Evolutionary conservation across 805 yeast species (phyloP).

Genomic region (Suhomyces vadensis): DNA sequence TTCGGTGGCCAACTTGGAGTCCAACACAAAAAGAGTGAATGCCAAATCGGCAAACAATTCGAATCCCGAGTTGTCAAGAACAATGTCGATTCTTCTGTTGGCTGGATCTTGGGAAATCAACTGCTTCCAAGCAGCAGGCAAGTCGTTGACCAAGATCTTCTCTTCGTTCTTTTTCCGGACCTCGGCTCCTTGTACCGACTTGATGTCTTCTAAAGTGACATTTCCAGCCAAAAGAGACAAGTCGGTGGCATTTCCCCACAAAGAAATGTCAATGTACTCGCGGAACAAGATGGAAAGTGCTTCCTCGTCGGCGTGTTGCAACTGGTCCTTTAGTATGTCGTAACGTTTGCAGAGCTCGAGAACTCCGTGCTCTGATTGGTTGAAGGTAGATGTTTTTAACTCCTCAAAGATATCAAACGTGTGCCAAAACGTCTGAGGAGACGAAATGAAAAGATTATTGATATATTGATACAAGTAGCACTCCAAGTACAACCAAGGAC

Average conservation of each 20-base stretch:
- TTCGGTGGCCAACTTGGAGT: slow-evolving; percentile 60
- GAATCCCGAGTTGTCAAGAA: slow-evolving; percentile 92
- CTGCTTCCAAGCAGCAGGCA: slow-evolving; percentile 63
- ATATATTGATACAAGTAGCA: slow-evolving; percentile 77
- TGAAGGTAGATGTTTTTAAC: slow-evolving; percentile 73
- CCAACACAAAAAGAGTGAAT: slow-evolving; percentile 57
- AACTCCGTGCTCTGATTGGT: slow-evolving; percentile 74
- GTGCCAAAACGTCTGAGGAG: slow-evolving; percentile 43
- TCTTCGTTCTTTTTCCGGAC: slow-evolving; percentile 80
- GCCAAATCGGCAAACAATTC: slow-evolving; percentile 88
- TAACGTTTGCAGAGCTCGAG: slow-evolving; percentile 71
- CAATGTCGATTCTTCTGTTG: slow-evolving; percentile 67
- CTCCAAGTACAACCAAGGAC: slow-evolving; percentile 91
- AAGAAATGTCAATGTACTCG: slow-evolving; percentile 82
- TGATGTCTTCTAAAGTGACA: slow-evolving; percentile 79
- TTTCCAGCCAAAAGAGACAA: slow-evolving; percentile 85
- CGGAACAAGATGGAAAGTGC: slow-evolving; percentile 60
- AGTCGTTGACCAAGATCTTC: slow-evolving; percentile 75
- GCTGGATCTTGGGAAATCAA: slow-evolving; percentile 26
- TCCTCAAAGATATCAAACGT: slow-evolving; percentile 72
- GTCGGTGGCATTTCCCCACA: slow-evolving; percentile 99
- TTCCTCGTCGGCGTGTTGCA: slow-evolving; percentile 34
- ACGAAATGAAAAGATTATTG: slow-evolving; percentile 41
- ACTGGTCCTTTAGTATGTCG: slow-evolving; percentile 37
- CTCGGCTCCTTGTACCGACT: slow-evolving; percentile 87